Percentiles rank a stretch among this genome's conserved stretches.
phyloP scores from a whole-genome alignment of 257 asterid genomes.

The Solanum bulbocastanum region DNA sequence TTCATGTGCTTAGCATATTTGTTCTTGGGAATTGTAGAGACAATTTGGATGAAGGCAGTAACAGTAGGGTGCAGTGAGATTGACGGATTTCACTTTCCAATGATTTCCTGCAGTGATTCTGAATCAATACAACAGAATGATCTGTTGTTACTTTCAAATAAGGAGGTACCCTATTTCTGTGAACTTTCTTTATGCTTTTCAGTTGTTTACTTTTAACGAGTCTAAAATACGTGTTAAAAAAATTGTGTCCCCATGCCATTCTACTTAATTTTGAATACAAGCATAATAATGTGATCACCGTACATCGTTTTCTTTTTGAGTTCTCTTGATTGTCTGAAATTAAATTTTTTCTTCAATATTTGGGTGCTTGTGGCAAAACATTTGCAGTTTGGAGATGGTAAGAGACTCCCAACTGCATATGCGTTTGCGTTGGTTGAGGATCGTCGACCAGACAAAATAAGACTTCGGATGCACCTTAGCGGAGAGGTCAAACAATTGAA shows the following conservation, averaged over 20 bases:
- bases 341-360: not conserved
- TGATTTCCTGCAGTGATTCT: conserved; percentile 26
- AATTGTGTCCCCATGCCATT: not conserved
- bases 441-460: conserved; percentile 59
- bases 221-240: not conserved
- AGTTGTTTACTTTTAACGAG: not conserved
- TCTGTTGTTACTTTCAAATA: conserved; percentile 53
- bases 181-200: not conserved
- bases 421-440: conserved; percentile 94
- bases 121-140: conserved; percentile 57
- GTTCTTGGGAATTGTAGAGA: conserved; percentile 31
- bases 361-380: not conserved
- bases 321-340: not conserved
- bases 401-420: conserved; percentile 53
- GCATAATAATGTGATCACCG: not conserved
- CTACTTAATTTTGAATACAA: not conserved
- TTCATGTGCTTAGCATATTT: not conserved
- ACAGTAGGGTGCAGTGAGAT: conserved; percentile 54
- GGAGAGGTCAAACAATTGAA: conserved; percentile 55
- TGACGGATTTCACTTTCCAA: conserved; percentile 65
- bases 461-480: conserved; percentile 60
- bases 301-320: not conserved
- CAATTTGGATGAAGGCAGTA: conserved; percentile 35
- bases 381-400: conserved; percentile 58
- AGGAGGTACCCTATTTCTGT: conserved; percentile 37